A percentile compares a stretch with the other conserved stretches of the same genome.
These are phyloP conservation scores for Exophiala oligosperma DNA, from an alignment of 2,329 filamentous ascomycete genomes.

Conservation along the genomic window DNA sequence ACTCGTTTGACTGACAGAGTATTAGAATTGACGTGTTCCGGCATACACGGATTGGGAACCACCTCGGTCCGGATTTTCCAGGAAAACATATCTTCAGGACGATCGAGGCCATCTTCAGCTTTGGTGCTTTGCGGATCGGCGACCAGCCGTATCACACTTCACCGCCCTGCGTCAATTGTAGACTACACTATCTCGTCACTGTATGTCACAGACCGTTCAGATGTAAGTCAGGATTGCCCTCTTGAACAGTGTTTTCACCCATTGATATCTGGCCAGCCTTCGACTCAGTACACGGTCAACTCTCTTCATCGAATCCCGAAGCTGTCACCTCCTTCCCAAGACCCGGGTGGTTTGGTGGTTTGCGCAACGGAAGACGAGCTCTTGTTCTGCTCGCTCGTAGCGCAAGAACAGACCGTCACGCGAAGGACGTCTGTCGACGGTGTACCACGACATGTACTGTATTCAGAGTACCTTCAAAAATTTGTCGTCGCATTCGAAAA, in stretches of 20 bases:
- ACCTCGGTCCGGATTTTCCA: conserved; percentile 14
- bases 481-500: conserved; percentile 51
- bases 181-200: conserved; percentile 17
- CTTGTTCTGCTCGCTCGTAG: conserved; percentile 47
- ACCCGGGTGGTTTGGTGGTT: conserved; percentile 46
- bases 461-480: conserved; percentile 46
- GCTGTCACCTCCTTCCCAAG: conserved; percentile 25
- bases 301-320: conserved; percentile 38
- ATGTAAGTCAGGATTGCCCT: conserved; percentile 10
- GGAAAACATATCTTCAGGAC: conserved; percentile 2
- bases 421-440: conserved; percentile 42
- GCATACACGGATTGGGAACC: conserved; percentile 19
- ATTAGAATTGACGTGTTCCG: conserved; percentile 15
- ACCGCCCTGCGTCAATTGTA: conserved; percentile 12
- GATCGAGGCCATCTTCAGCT: conserved; percentile 12
- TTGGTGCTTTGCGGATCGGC: conserved; percentile 18
- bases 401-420: conserved; percentile 39
- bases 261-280: conserved; percentile 15
- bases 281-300: conserved; percentile 28
- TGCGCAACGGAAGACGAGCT: conserved; percentile 50
- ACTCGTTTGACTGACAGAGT: conserved; percentile 3
- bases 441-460: conserved; percentile 45
- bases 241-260: background rate
- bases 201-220: conserved; percentile 19
- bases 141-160: conserved; percentile 18